These are phyloP conservation scores for Trametes cingulata DNA, from an alignment of 768 basidiomycete genomes.

Conservation along the genomic window DNA sequence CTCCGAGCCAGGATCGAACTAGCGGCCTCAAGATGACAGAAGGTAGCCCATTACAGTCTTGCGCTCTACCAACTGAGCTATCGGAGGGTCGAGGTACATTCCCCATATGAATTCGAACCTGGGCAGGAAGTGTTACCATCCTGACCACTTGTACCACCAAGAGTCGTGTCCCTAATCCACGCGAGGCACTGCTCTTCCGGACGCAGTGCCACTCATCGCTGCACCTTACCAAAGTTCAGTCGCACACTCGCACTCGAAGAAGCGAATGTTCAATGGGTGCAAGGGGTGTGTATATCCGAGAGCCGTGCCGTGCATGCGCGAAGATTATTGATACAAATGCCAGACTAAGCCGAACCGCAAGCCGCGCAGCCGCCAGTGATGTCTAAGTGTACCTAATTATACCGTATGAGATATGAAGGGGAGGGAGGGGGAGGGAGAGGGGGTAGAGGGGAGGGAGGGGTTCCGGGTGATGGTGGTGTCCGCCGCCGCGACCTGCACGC, in stretches of 20 bases:
- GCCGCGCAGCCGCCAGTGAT: not conserved
- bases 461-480: not conserved
- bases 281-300: conserved; percentile 13
- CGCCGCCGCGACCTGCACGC: conserved; percentile 14
- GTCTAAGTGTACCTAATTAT: conserved; percentile 16
- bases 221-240: no score
- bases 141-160: not conserved
- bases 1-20: conserved; percentile 2
- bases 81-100: not conserved
- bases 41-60: not conserved
- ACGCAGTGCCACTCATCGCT: no score
- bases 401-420: conserved; percentile 17
- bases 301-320: conserved; percentile 5
- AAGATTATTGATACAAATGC: conserved; percentile 22
- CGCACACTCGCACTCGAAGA: no score
- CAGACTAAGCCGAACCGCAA: conserved; percentile 13
- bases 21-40: not conserved
- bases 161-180: no score
- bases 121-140: not conserved
- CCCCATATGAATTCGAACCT: no score
- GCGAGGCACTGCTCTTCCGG: no score
- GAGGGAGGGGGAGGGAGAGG: not conserved
- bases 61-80: conserved; percentile 8
- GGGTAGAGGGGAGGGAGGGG: not conserved
- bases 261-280: not conserved